These are phyloP conservation scores for Neurospora sp. DNA, from an alignment of 495 filamentous ascomycete species.

Conservation along the genomic window DNA sequence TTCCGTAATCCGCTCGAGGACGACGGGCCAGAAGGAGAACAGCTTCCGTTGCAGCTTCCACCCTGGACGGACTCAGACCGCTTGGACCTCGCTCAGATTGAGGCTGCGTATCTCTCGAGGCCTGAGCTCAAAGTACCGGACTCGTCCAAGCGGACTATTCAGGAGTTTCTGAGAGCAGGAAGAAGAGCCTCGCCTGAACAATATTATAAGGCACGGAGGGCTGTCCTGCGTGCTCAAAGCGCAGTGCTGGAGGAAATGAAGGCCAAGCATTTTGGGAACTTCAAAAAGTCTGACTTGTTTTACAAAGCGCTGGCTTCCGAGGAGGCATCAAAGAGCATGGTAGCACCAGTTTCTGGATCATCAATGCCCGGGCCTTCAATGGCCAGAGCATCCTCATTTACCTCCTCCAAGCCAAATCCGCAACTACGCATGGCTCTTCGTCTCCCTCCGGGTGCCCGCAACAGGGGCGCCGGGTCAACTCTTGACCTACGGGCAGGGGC, in stretches of 20 bases:
- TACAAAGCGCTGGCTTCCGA: constrained; percentile 93
- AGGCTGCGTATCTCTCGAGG: constrained; percentile 75
- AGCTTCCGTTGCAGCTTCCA: constrained; percentile 46
- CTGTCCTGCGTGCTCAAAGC: constrained; percentile 75
- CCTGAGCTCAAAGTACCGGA: constrained; percentile 69
- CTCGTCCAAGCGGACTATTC: constrained; percentile 56
- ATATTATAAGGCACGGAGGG: constrained; percentile 72
- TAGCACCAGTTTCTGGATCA: not conserved
- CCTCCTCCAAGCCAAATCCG: constrained; percentile 26
- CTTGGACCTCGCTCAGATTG: constrained; percentile 78
- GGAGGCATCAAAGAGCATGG: constrained; percentile 49
- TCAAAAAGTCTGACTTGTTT: constrained; percentile 85
- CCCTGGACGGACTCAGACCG: constrained; percentile 80
- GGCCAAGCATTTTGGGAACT: constrained; percentile 65
- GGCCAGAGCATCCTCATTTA: constrained; percentile 22
- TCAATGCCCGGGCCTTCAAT: constrained; percentile 16
- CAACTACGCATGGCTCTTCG: constrained; percentile 30
- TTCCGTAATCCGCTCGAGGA: constrained; percentile 94
- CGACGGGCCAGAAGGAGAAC: constrained; percentile 60
- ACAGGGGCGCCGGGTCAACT: constrained; percentile 33
- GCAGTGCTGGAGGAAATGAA: constrained; percentile 75
- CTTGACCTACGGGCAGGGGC: constrained; percentile 26
- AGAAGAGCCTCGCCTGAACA: constrained; percentile 64
- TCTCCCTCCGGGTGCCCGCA: constrained; percentile 13
- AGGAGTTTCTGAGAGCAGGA: constrained; percentile 68